phyloP scores from a whole-genome alignment of 2,329 filamentous ascomycete species.

The Xylaria sp. region DNA sequence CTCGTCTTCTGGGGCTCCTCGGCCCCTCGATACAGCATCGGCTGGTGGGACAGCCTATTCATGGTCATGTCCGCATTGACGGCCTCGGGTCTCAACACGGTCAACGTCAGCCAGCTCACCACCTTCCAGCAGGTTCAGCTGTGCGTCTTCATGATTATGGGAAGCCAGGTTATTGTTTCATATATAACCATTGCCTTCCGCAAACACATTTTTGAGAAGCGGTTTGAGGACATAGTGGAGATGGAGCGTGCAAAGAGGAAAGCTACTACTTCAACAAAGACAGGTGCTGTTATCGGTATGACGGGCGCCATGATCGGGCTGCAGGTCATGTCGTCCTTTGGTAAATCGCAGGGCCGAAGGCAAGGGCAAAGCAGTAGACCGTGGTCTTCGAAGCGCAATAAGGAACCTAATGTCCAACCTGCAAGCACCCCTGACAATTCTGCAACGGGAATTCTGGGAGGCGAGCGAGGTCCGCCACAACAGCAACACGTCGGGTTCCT shows the following conservation, averaged over 20 bases:
- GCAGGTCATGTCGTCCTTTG: not conserved
- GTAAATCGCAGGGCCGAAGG: not conserved
- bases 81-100: not conserved
- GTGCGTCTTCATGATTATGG: constrained; percentile 1
- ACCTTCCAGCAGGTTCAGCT: constrained; percentile 1
- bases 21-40: constrained; percentile 1
- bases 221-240: constrained; percentile 1
- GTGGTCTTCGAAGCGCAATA: constrained; percentile 2
- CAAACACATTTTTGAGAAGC: not conserved
- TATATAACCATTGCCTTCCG: not conserved
- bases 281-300: constrained; percentile 2
- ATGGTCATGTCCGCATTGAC: constrained; percentile 2
- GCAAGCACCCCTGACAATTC: constrained; percentile 2
- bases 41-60: constrained; percentile 1
- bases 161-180: not conserved
- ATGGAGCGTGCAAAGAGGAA: constrained; percentile 2
- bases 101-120: constrained; percentile 1
- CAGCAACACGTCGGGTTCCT: constrained; percentile 1
- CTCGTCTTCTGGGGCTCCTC: constrained; percentile 1
- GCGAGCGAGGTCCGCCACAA: not conserved
- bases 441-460: constrained; percentile 1
- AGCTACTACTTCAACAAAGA: constrained; percentile 3
- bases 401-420: constrained; percentile 1
- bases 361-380: constrained; percentile 2
- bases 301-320: not conserved